Evolutionary conservation across 2,329 filamentous ascomycete genomes (phyloP).

Genomic region (Triangularia verruculosa): DNA sequence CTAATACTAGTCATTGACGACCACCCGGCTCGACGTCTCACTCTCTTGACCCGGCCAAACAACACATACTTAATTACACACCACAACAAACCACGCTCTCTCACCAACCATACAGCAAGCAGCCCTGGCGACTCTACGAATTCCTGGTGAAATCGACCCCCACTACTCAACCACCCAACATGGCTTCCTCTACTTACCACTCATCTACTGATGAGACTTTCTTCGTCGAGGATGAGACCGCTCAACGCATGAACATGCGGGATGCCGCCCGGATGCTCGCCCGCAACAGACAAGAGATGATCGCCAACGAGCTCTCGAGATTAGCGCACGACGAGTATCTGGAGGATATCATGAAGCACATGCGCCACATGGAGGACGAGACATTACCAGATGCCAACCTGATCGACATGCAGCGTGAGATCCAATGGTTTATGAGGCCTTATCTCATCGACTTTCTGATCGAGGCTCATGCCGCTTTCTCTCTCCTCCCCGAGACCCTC

Average conservation of each 20-base stretch:
- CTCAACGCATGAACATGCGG: constrained; percentile 61
- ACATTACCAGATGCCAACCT: constrained; percentile 94
- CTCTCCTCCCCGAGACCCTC: constrained; percentile 87
- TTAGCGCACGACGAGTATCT: constrained; percentile 86
- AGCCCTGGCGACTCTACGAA: constrained; percentile 14
- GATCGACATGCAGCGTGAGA: constrained; percentile 98
- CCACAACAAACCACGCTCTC: constrained; percentile 38
- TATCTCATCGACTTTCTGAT: constrained; percentile 98
- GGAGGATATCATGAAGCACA: constrained; percentile 90
- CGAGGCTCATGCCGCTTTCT: constrained; percentile 93
- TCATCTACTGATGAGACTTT: constrained; percentile 45
- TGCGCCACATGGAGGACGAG: constrained; percentile 92
- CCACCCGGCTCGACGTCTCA: constrained; percentile 39
- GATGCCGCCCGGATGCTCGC: constrained; percentile 77
- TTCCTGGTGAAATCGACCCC: constrained; percentile 30
- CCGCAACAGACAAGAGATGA: constrained; percentile 79
- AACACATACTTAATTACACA: constrained; percentile 24
- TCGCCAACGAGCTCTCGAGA: constrained; percentile 84
- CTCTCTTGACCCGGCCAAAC: constrained; percentile 34
- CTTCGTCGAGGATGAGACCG: constrained; percentile 56
- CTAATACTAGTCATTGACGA: constrained; percentile 49
- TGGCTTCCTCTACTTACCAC: constrained; percentile 32
- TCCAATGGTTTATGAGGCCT: constrained; percentile 99
- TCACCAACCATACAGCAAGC: constrained; percentile 7
- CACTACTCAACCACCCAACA: constrained; percentile 23